These are phyloP conservation scores for Amphicarpaea edgeworthii DNA, from an alignment of 306 rosid species.

Conservation along the genomic window DNA sequence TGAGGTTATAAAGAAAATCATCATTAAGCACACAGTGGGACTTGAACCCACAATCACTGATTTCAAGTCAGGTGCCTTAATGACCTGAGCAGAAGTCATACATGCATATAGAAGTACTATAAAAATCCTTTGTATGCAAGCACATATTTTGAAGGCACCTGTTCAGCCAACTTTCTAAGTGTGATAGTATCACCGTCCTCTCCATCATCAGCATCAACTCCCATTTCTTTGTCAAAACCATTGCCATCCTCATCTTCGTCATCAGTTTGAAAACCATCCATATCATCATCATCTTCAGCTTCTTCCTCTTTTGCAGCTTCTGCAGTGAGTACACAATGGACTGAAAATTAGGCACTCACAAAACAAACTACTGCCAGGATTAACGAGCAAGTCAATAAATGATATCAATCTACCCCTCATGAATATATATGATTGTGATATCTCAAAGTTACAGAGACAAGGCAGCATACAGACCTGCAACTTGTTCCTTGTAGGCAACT, in stretches of 20 bases:
- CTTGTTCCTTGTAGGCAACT: slow-evolving; percentile 94
- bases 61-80: no score
- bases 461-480: slow-evolving; percentile 70
- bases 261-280: slow-evolving; percentile 90
- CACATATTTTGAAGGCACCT: slow-evolving; percentile 57
- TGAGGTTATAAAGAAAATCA: no score
- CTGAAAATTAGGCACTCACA: slow-evolving; percentile 31
- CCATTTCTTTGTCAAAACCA: slow-evolving; percentile 94
- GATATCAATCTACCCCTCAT: background rate
- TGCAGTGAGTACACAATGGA: slow-evolving; percentile 46
- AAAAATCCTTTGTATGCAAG: background rate
- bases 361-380: background rate
- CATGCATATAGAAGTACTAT: no score
- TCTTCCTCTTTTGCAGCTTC: slow-evolving; percentile 90
- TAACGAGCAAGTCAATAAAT: background rate
- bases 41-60: no score
- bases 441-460: background rate
- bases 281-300: slow-evolving; percentile 83
- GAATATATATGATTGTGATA: background rate
- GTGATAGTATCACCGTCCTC: slow-evolving; percentile 79
- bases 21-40: no score
- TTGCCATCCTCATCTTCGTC: slow-evolving; percentile 85
- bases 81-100: no score
- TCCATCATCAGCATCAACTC: slow-evolving; percentile 84
- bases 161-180: slow-evolving; percentile 80